A percentile compares a stretch with the other conserved stretches of the same genome.
Evolutionary conservation across 2,329 filamentous ascomycete genomes (phyloP).

Genomic region (Ampelomyces quisqualis): DNA sequence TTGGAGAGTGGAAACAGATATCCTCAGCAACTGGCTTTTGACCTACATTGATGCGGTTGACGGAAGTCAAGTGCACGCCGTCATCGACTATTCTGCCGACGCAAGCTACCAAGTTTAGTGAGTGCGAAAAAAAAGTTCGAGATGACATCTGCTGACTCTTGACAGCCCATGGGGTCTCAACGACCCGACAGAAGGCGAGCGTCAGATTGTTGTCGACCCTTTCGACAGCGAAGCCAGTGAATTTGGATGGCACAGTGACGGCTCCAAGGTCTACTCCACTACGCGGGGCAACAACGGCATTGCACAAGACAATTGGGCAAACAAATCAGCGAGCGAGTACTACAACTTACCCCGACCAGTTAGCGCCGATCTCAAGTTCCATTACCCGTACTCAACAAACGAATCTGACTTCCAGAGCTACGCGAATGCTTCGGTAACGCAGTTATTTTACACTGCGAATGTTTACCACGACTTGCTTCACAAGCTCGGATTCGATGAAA

Average conservation of each 20-base stretch:
- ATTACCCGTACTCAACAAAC: slow-evolving; percentile 31
- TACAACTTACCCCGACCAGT: slow-evolving; percentile 55
- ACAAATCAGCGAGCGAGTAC: slow-evolving; percentile 42
- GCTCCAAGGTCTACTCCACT: slow-evolving; percentile 52
- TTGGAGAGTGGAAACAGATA: slow-evolving; percentile 62
- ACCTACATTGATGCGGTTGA: slow-evolving; percentile 57
- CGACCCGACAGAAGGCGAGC: slow-evolving; percentile 55
- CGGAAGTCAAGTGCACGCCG: slow-evolving; percentile 53
- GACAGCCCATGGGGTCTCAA: slow-evolving; percentile 52
- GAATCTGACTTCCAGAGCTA: slow-evolving; percentile 43
- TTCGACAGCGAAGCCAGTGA: slow-evolving; percentile 51
- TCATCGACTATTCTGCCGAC: slow-evolving; percentile 60
- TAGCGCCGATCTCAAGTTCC: slow-evolving; percentile 48
- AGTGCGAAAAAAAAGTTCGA: too few species aligned
- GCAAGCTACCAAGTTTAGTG: slow-evolving; percentile 59
- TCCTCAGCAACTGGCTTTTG: slow-evolving; percentile 59
- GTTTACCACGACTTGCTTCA: slow-evolving; percentile 62
- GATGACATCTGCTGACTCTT: slow-evolving; percentile 16
- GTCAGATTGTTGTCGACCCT: slow-evolving; percentile 51
- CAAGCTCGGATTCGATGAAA: slow-evolving; percentile 59
- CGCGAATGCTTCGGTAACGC: slow-evolving; percentile 57
- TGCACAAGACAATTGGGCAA: slow-evolving; percentile 54
- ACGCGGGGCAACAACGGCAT: slow-evolving; percentile 62
- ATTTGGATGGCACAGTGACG: slow-evolving; percentile 57
- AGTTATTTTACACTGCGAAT: slow-evolving; percentile 64